phyloP scores from a whole-genome alignment of 1,284 basidiomycete genomes.

The Amylostereum chailletii region DNA sequence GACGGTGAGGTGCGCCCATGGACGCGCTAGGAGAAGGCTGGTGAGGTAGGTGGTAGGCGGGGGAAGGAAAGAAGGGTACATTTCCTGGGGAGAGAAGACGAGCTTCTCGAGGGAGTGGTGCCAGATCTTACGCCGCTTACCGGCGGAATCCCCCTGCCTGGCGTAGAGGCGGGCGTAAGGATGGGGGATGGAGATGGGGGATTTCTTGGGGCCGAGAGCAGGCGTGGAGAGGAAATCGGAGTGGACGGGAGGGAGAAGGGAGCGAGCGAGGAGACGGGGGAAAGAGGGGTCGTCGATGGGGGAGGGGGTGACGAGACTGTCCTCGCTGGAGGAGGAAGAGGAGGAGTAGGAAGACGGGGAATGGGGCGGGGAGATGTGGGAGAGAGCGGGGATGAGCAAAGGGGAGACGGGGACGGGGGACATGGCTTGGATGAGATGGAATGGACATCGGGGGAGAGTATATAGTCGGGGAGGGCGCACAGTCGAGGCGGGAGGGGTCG shows the following conservation, averaged over 20 bases:
- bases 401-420: too few relatives aligned
- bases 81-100: constrained; percentile 56
- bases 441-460: too few relatives aligned
- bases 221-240: constrained; percentile 4
- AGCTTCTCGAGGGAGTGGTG: constrained; percentile 65
- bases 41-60: not conserved
- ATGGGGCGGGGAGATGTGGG: too few relatives aligned
- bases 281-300: too few relatives aligned
- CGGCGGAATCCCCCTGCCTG: constrained; percentile 48
- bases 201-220: constrained; percentile 5
- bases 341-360: too few relatives aligned
- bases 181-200: constrained; percentile 32
- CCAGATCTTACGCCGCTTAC: constrained; percentile 65
- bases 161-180: constrained; percentile 58
- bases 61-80: constrained; percentile 32
- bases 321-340: too few relatives aligned
- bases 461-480: too few relatives aligned
- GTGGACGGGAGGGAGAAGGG: constrained; percentile 2
- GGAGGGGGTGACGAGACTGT: too few relatives aligned
- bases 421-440: too few relatives aligned
- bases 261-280: not conserved
- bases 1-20: constrained; percentile 53
- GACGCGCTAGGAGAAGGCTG: constrained; percentile 35
- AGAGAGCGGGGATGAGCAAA: too few relatives aligned
- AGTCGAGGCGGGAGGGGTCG: too few relatives aligned